These are phyloP conservation scores for Haplosporangium sp. DNA, from an alignment of 371 early-diverging fungal genomes.

Conservation along the genomic window DNA sequence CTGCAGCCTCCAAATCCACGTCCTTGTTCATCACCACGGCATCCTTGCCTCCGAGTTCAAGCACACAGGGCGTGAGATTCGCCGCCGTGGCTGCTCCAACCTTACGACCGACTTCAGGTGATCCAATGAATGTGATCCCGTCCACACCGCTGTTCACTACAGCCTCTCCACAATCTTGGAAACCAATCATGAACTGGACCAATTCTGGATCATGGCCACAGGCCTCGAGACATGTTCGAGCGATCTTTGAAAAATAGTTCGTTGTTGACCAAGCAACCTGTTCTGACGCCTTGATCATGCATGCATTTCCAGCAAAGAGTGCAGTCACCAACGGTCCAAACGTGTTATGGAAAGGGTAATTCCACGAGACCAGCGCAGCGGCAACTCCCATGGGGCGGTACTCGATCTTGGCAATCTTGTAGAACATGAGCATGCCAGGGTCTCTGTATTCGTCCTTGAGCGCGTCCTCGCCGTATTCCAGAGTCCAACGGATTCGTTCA, in stretches of 20 bases:
- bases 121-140: conserved; percentile 85
- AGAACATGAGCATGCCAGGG: conserved; percentile 79
- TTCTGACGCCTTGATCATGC: conserved; percentile 86
- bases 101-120: conserved; percentile 82
- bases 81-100: conserved; percentile 81
- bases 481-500: conserved; percentile 86
- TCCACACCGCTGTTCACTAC: conserved; percentile 73
- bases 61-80: conserved; percentile 82
- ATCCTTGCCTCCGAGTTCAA: conserved; percentile 95
- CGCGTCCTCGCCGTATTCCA: conserved; percentile 80
- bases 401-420: conserved; percentile 81
- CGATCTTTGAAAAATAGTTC: conserved; percentile 69
- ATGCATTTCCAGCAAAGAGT: conserved; percentile 87
- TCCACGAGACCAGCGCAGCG: conserved; percentile 85
- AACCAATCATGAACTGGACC: conserved; percentile 84
- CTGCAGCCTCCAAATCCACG: conserved; percentile 72
- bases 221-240: conserved; percentile 71
- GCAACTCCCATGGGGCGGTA: conserved; percentile 88
- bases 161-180: conserved; percentile 83
- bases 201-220: conserved; percentile 82
- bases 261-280: conserved; percentile 85
- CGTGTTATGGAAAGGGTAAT: conserved; percentile 89
- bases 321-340: conserved; percentile 88
- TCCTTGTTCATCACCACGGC: conserved; percentile 82
- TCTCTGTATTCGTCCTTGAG: conserved; percentile 75